phyloP scores from a whole-genome alignment of 2,329 filamentous ascomycete species.

The Apiospora kogelbergensis region DNA sequence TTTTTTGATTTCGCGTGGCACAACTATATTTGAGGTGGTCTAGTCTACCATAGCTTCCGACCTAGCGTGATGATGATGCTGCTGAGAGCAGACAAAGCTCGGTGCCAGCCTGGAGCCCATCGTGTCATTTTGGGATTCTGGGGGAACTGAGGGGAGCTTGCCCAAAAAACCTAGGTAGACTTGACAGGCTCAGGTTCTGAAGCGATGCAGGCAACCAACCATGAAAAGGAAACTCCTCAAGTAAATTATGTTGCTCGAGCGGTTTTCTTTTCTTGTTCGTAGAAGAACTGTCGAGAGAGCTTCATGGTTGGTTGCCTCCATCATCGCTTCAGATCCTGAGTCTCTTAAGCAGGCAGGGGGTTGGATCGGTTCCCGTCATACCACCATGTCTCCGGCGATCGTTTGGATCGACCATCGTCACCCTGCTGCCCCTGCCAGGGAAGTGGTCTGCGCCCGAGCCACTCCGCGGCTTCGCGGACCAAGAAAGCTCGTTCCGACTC shows the following conservation, averaged over 20 bases:
- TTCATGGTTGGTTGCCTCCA: too few species aligned
- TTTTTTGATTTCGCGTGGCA: neutral
- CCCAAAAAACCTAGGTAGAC: too few species aligned
- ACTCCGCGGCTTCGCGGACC: neutral
- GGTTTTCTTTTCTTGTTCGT: too few species aligned
- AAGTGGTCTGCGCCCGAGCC: neutral
- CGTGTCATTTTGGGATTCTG: neutral
- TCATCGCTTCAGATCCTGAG: too few species aligned
- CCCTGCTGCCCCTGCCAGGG: conserved; percentile 27
- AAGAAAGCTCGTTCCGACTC: conserved; percentile 4
- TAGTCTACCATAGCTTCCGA: neutral
- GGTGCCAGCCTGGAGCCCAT: neutral
- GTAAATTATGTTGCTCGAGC: too few species aligned
- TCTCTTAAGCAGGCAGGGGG: neutral
- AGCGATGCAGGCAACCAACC: too few species aligned
- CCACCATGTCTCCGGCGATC: conserved; percentile 2
- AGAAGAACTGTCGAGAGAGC: too few species aligned
- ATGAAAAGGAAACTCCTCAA: too few species aligned
- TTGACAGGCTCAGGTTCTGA: too few species aligned
- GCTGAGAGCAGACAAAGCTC: neutral
- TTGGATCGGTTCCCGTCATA: conserved; percentile 3
- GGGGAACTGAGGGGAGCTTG: neutral
- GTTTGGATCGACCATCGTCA: conserved; percentile 18
- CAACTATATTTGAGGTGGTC: neutral
- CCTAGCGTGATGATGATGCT: neutral